Conservation (phyloP, 305 asterid genomes). For the Fraxinus albicans region DNA sequence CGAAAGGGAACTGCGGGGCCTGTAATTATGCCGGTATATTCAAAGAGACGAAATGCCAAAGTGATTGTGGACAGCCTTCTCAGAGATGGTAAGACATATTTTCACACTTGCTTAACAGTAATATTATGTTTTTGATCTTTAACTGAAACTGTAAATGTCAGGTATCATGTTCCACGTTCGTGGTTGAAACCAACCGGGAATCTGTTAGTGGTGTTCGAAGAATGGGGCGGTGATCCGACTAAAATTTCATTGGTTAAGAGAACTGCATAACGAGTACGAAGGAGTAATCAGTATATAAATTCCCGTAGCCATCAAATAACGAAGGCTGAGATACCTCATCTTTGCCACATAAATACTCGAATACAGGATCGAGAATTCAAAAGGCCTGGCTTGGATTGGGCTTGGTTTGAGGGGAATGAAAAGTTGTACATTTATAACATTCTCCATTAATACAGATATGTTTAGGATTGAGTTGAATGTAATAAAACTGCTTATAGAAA, state of each 20-base stretch:
- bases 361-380: not conserved
- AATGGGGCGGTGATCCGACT: constrained; percentile 81
- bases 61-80: constrained; percentile 68
- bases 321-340: not conserved
- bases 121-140: not conserved
- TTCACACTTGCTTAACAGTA: not conserved
- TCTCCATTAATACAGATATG: constrained; percentile 12
- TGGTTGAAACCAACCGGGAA: constrained; percentile 80
- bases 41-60: constrained; percentile 66
- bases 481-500: constrained; percentile 11
- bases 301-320: not conserved
- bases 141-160: constrained; percentile 21
- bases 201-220: constrained; percentile 79
- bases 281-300: not conserved
- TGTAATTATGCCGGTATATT: constrained; percentile 71
- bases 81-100: constrained; percentile 68
- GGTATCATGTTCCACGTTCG: constrained; percentile 91
- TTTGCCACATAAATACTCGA: constrained; percentile 6
- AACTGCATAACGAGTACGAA: constrained; percentile 25
- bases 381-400: not conserved
- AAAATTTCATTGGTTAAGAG: constrained; percentile 60
- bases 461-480: constrained; percentile 17
- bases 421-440: constrained; percentile 15
- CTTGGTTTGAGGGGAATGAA: not conserved
- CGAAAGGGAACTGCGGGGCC: constrained; percentile 59